Percentiles rank a stretch among this genome's conserved stretches.
Conservation (phyloP, 2,329 filamentous ascomycete species). For the Fusarium udum region DNA sequence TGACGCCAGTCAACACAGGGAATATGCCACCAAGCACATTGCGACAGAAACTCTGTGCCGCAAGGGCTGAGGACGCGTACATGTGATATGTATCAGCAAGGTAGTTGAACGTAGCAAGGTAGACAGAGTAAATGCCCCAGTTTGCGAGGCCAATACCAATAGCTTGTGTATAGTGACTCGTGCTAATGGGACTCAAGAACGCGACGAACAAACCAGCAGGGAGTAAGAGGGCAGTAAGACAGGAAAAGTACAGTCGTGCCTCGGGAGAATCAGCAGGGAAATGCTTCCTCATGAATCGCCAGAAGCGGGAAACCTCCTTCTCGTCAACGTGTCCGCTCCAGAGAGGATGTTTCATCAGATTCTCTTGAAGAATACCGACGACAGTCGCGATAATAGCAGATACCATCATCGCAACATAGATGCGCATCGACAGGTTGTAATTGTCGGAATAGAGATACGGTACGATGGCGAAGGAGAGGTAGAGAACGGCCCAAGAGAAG, state of each 20-base stretch:
- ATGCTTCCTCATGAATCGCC: conserved; percentile 55
- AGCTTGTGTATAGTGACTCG: conserved; percentile 43
- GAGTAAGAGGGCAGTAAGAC: conserved; percentile 77
- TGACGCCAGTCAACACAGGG: conserved; percentile 75
- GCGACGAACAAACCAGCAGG: conserved; percentile 77
- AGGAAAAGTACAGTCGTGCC: conserved; percentile 83
- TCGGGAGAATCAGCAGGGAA: conserved; percentile 72
- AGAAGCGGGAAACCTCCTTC: conserved; percentile 49
- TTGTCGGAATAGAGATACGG: conserved; percentile 76
- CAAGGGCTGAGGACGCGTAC: conserved; percentile 86
- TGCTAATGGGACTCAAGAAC: conserved; percentile 43
- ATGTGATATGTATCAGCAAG: conserved; percentile 87
- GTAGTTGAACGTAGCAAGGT: conserved; percentile 92
- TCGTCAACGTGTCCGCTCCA: conserved; percentile 43
- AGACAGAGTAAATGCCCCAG: conserved; percentile 87
- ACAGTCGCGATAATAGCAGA: conserved; percentile 73
- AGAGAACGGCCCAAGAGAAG: conserved; percentile 90
- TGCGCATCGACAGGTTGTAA: conserved; percentile 74
- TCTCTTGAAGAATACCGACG: conserved; percentile 77
- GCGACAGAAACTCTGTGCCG: conserved; percentile 85
- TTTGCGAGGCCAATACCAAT: conserved; percentile 78
- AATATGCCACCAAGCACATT: conserved; percentile 86
- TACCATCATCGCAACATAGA: conserved; percentile 78
- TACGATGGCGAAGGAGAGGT: conserved; percentile 83
- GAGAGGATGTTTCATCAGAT: conserved; percentile 61